Conservation (phyloP, 1,284 basidiomycete genomes). For the Heterobasidion irregulare region DNA sequence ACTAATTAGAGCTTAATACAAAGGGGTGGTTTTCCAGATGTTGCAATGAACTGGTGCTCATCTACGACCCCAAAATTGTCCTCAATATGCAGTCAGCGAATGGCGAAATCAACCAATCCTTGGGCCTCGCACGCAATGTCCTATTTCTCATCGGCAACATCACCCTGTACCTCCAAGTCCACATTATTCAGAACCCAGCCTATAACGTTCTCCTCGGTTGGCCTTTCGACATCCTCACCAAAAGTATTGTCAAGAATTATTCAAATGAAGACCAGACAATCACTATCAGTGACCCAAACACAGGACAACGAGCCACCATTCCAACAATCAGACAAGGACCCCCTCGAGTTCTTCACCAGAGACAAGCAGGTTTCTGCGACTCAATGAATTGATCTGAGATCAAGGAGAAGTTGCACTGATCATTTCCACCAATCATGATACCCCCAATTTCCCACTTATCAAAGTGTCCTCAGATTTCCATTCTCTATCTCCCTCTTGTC, state of each 20-base stretch:
- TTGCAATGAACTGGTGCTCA: neutral
- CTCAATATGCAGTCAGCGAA: slow-evolving; percentile 14
- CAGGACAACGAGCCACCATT: neutral
- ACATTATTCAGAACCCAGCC: slow-evolving; percentile 18
- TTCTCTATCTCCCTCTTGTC: no score
- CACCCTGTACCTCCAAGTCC: slow-evolving; percentile 15
- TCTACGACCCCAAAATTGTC: neutral
- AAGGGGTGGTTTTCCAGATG: no score
- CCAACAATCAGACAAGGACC: neutral
- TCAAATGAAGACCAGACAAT: neutral
- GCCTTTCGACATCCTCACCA: neutral
- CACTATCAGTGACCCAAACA: neutral
- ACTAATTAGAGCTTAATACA: no score
- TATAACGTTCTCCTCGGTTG: slow-evolving; percentile 19
- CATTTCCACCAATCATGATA: neutral
- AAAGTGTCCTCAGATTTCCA: no score
- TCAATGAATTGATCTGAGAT: neutral
- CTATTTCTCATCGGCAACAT: neutral
- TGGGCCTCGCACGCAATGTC: slow-evolving; percentile 14
- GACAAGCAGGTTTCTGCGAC: neutral
- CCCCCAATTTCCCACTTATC: no score
- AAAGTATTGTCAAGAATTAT: neutral
- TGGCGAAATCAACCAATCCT: slow-evolving; percentile 13
- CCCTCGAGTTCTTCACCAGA: neutral
- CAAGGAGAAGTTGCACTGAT: neutral